A percentile compares a stretch with the other conserved stretches of the same genome.
phyloP scores from a whole-genome alignment of 164 flowering plant species.

The Stephania yunnanensis region DNA sequence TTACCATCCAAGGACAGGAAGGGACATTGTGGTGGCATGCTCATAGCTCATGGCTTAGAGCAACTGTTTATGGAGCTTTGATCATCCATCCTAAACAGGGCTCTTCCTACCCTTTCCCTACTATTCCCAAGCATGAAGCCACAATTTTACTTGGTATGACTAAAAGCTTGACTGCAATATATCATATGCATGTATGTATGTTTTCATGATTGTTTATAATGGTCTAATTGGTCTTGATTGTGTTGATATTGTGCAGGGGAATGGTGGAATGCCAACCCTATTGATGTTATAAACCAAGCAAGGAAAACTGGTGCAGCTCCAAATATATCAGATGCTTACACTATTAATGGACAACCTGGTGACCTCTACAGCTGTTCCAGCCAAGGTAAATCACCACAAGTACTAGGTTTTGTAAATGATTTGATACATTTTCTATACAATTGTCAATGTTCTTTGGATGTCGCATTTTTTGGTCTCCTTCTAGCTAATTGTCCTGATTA shows the following conservation, averaged over 20 bases:
- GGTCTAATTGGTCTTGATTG: background rate
- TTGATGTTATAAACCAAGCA: conserved; percentile 58
- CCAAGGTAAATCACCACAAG: conserved; percentile 39
- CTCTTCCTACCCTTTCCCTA: conserved; percentile 56
- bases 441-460: too few relatives aligned
- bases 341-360: conserved; percentile 94
- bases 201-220: background rate
- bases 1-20: conserved; percentile 71
- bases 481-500: too few relatives aligned
- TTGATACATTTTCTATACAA: too few relatives aligned
- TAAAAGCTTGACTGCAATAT: too few relatives aligned
- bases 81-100: conserved; percentile 58
- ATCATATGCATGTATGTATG: too few relatives aligned
- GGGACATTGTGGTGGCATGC: conserved; percentile 99
- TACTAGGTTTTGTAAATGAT: too few relatives aligned
- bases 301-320: conserved; percentile 75
- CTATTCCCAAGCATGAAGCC: conserved; percentile 45
- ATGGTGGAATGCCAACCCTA: conserved; percentile 88
- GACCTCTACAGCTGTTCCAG: conserved; percentile 79
- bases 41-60: conserved; percentile 81
- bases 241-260: conserved; percentile 47
- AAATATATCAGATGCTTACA: conserved; percentile 73
- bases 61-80: conserved; percentile 85
- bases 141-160: conserved; percentile 68
- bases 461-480: too few relatives aligned